Percentiles rank a stretch among this genome's conserved stretches.
phyloP scores from a whole-genome alignment of 345 rosid species.

The Rubroshorea leprosula region DNA sequence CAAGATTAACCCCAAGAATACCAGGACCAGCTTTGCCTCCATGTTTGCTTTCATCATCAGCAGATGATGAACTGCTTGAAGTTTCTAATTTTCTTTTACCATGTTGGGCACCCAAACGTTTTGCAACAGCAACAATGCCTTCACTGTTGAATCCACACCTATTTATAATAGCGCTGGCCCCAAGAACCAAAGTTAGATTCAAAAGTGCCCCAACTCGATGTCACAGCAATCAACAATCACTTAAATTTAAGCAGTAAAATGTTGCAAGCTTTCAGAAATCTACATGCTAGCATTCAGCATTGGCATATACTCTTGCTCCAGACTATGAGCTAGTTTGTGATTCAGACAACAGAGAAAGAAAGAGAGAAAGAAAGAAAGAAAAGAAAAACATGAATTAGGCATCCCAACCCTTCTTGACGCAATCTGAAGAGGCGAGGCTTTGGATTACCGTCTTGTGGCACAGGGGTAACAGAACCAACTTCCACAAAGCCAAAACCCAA shows the following conservation, averaged over 20 bases:
- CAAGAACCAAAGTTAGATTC: constrained; percentile 10
- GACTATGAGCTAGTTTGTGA: too few relatives aligned
- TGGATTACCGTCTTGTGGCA: constrained; percentile 92
- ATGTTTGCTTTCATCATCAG: constrained; percentile 50
- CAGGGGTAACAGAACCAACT: constrained; percentile 96
- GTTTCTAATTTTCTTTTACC: constrained; percentile 95
- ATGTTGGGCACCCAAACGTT: constrained; percentile 94
- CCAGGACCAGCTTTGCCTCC: constrained; percentile 99
- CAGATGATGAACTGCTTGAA: constrained; percentile 52
- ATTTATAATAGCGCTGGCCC: constrained; percentile 84
- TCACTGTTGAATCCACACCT: constrained; percentile 96
- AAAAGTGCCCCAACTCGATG: not conserved
- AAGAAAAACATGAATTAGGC: constrained; percentile 6
- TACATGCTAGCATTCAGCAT: not conserved
- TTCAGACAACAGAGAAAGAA: too few relatives aligned
- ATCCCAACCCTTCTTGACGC: constrained; percentile 67
- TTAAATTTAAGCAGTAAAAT: constrained; percentile 1
- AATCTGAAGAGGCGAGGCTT: constrained; percentile 92
- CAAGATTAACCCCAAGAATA: constrained; percentile 95
- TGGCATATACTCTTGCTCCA: too few relatives aligned
- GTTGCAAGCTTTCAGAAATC: not conserved
- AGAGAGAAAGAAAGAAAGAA: not conserved
- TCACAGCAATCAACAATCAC: constrained; percentile 4
- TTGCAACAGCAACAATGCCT: constrained; percentile 94
- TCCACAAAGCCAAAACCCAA: constrained; percentile 95